A percentile compares a stretch with the other conserved stretches of the same genome.
These are phyloP conservation scores for Macadamia tetraphylla DNA, from an alignment of 164 flowering plant genomes.

Conservation along the genomic window DNA sequence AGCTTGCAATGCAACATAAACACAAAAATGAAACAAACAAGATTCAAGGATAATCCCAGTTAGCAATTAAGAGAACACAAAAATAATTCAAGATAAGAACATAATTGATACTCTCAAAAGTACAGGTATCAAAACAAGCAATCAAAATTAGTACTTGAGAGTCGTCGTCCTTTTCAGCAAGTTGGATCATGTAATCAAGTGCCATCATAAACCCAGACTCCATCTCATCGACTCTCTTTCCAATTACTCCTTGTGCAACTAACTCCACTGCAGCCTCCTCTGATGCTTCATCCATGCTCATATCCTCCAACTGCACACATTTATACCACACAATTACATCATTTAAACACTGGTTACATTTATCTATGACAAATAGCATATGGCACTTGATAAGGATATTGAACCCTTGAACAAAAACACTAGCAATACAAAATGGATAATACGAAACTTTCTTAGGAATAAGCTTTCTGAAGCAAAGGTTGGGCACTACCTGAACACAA, in stretches of 20 bases:
- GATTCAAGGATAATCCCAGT: no score
- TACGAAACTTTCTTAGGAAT: no score
- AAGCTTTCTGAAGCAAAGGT: no score
- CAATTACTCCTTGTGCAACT: conserved; percentile 95
- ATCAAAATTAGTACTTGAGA: conserved; percentile 45
- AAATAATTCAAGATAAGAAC: no score
- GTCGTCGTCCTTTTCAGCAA: conserved; percentile 78
- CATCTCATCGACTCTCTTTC: conserved; percentile 98
- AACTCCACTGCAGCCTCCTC: conserved; percentile 78
- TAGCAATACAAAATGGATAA: no score
- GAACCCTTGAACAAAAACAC: no score
- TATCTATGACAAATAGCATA: no score
- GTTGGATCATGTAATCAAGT: conserved; percentile 90
- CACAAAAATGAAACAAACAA: no score
- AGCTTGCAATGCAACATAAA: no score
- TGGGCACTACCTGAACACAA: no score
- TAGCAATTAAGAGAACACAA: no score
- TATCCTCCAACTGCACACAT: conserved; percentile 66
- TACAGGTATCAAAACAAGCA: background rate
- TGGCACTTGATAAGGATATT: no score
- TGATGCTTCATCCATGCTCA: conserved; percentile 82
- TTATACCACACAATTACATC: background rate
- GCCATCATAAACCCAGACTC: conserved; percentile 96
- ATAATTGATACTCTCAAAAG: background rate
- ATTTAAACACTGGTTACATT: background rate